Percentiles rank a stretch among this genome's conserved stretches.
Evolutionary conservation across 176 grass and related monocot genomes (phyloP).

Genomic region (Avena eriantha): DNA sequence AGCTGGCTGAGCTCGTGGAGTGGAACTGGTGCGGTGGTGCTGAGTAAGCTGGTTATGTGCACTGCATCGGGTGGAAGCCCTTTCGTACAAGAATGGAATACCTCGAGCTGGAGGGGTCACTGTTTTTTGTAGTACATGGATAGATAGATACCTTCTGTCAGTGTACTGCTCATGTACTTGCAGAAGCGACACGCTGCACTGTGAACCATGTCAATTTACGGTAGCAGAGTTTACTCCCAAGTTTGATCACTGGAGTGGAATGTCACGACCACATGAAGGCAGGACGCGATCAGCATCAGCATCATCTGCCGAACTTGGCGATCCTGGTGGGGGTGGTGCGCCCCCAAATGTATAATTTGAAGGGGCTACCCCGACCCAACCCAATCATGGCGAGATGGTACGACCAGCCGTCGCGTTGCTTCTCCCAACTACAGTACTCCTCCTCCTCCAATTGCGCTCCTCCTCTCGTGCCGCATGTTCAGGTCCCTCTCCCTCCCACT

Average conservation of each 20-base stretch:
- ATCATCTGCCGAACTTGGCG: background rate
- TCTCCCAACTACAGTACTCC: background rate
- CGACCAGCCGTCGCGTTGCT: background rate
- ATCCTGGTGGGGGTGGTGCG: background rate
- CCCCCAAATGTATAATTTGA: background rate
- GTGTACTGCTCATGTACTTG: background rate
- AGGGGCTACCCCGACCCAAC: background rate
- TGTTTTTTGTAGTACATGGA: background rate
- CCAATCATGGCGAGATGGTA: background rate
- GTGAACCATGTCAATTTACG: no score
- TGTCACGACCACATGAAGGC: background rate
- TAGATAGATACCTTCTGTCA: conserved; percentile 6
- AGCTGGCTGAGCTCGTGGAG: conserved; percentile 30
- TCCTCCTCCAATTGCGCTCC: background rate
- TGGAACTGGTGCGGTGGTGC: background rate
- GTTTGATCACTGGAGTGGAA: background rate
- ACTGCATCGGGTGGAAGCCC: conserved; percentile 18
- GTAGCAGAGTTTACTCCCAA: no score
- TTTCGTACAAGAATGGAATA: conserved; percentile 50
- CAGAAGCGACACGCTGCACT: background rate
- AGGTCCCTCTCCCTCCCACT: background rate
- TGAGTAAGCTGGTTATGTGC: conserved; percentile 9
- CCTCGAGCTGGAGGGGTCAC: background rate
- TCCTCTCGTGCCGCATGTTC: background rate
- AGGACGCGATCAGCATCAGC: conserved; percentile 20